These are phyloP conservation scores for Voacanga thouarsii DNA, from an alignment of 257 asterid species.

Conservation along the genomic window DNA sequence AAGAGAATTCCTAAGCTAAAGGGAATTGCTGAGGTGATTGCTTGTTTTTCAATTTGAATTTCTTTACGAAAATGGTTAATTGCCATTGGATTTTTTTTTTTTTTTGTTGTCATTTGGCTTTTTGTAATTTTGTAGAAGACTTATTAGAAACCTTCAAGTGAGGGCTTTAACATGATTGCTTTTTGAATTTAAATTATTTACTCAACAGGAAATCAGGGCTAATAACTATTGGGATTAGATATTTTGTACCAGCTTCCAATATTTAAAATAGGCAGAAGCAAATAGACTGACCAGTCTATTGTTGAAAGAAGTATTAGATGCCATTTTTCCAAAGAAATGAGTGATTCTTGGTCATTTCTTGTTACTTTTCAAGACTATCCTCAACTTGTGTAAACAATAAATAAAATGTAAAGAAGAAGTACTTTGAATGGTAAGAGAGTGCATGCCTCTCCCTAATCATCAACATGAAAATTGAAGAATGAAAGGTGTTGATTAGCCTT, in stretches of 20 bases:
- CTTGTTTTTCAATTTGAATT: background rate
- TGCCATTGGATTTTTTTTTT: background rate
- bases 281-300: background rate
- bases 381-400: background rate
- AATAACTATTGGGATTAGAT: conserved; percentile 17
- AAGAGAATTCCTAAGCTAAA: conserved; percentile 77
- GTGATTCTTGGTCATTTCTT: conserved; percentile 11
- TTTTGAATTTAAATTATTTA: background rate
- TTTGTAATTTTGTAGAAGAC: background rate
- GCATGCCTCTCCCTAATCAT: background rate
- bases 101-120: background rate
- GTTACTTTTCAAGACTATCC: background rate
- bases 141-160: background rate
- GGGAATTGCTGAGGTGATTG: conserved; percentile 92
- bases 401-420: background rate
- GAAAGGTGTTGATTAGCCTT: too few relatives aligned
- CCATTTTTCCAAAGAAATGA: conserved; percentile 8
- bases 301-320: conserved; percentile 24
- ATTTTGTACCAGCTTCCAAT: conserved; percentile 16
- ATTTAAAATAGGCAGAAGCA: background rate
- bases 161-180: background rate
- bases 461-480: background rate
- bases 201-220: background rate
- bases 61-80: background rate
- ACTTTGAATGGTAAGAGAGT: background rate